Evolutionary conservation across 1,284 basidiomycete species (phyloP), one percentile per base, ranked within the genome.

Genomic region (Marasmius sp.): DNA sequence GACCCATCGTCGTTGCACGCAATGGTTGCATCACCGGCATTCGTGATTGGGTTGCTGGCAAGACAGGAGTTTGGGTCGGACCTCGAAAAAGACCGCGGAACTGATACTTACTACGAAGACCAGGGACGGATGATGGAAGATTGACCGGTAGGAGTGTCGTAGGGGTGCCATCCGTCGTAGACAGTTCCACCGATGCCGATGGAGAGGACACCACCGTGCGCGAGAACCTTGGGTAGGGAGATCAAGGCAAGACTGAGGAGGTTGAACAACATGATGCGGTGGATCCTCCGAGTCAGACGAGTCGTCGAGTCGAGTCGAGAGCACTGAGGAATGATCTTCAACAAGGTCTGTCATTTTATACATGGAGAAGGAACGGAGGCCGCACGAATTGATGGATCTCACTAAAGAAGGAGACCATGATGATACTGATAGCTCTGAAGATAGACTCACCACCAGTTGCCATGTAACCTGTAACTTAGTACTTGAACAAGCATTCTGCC

Each of bases 1-100:
- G 75, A 74, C 16, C 85, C 85, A 63, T 85, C 79, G 64, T 85
- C 79, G 65, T 87, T 87, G 72, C 85, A 87, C 6, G 82, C 79
- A 50, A 87, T 62, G 0, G 75, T 80, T 0, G 81, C 63, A 60
- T 75, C 77, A 1, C 80, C 82, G 5, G 82, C 76, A 61, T 77
- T 73, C 20, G 69, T 72, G 68, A 87, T 85, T 1, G 85, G 85
- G 71, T 86, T 79, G 70, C 84, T 85, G 57, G 34, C 12, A 50
- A 8, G 27, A 20, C 53, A 52, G 6, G 4, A 58, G 18, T 20
- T 47, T 20, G 20, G 16, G 34, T 47, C 34, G 34, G 59, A n/a
- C 48, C 22, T 3, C 20, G 85, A 69, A 0, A 36, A 22, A 16
- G 48, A 37, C 37, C 6, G 47, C 34, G 20, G 50, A 52, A 2